A percentile compares a stretch with the other conserved stretches of the same genome.
These are phyloP conservation scores for Yamadazyma sp. DNA, from an alignment of 1,139 yeast genomes.

Conservation along the genomic window DNA sequence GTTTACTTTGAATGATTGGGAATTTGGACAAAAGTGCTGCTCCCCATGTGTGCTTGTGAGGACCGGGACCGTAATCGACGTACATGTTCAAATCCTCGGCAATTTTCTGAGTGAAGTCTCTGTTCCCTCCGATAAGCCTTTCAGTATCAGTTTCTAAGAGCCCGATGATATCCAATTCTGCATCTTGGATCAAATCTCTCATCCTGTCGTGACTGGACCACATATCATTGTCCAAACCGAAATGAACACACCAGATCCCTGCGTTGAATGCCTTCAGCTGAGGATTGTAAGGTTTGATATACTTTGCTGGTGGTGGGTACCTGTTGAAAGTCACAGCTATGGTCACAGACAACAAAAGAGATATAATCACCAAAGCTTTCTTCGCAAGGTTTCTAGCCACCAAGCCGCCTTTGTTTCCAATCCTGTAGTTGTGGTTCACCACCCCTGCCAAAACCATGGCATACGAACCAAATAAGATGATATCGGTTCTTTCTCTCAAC, in stretches of 20 bases:
- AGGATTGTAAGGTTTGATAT: slow-evolving; percentile 68
- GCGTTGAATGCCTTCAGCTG: slow-evolving; percentile 73
- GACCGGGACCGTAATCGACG: slow-evolving; percentile 96
- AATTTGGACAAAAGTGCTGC: slow-evolving; percentile 88
- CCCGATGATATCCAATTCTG: slow-evolving; percentile 89
- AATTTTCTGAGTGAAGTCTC: slow-evolving; percentile 87
- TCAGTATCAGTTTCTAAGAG: slow-evolving; percentile 91
- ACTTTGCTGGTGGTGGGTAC: slow-evolving; percentile 49
- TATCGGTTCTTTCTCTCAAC: slow-evolving; percentile 83
- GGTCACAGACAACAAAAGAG: slow-evolving; percentile 33
- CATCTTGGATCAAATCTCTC: slow-evolving; percentile 77
- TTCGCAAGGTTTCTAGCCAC: slow-evolving; percentile 22
- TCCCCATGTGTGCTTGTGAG: slow-evolving; percentile 98
- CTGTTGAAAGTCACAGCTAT: slow-evolving; percentile 53
- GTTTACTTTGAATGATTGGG: slow-evolving; percentile 88
- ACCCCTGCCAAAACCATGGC: slow-evolving; percentile 48
- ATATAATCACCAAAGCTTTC: slow-evolving; percentile 25
- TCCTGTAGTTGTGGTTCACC: slow-evolving; percentile 31
- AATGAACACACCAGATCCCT: slow-evolving; percentile 98
- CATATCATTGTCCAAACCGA: slow-evolving; percentile 95
- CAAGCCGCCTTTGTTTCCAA: not conserved
- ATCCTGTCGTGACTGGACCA: slow-evolving; percentile 95
- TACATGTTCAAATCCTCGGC: slow-evolving; percentile 95
- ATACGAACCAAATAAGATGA: slow-evolving; percentile 51
- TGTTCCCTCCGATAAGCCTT: slow-evolving; percentile 89